Evolutionary conservation across 2,329 filamentous ascomycete species (phyloP).

Genomic region (Exophiala oligosperma): DNA sequence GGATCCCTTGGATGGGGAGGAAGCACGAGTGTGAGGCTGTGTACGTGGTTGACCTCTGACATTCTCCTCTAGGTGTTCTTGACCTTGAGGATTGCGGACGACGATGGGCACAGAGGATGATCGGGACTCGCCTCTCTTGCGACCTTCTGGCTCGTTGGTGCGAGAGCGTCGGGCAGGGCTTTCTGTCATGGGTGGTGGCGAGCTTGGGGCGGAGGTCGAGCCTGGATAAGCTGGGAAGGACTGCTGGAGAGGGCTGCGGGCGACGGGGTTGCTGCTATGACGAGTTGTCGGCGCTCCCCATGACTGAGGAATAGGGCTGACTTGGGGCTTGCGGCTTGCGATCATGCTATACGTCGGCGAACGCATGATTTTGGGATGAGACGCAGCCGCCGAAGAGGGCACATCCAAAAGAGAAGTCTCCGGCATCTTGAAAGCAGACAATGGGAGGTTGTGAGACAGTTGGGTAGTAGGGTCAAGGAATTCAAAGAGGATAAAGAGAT

Average conservation of each 20-base stretch:
- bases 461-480: too few species aligned
- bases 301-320: background rate
- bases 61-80: background rate
- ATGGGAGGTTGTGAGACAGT: too few species aligned
- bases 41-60: conserved; percentile 1
- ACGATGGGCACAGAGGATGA: conserved; percentile 22
- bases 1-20: conserved; percentile 7
- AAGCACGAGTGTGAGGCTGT: conserved; percentile 7
- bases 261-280: conserved; percentile 18
- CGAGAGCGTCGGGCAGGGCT: conserved; percentile 15
- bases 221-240: conserved; percentile 17
- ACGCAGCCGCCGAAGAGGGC: too few species aligned
- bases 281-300: conserved; percentile 2
- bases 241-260: conserved; percentile 20
- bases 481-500: background rate
- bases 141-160: conserved; percentile 1
- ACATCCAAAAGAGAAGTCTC: background rate
- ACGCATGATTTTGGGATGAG: background rate
- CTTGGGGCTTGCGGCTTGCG: conserved; percentile 3
- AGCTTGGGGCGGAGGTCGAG: conserved; percentile 5
- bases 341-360: conserved; percentile 1
- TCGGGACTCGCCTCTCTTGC: conserved; percentile 14
- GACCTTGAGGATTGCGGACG: conserved; percentile 6
- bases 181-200: conserved; percentile 6
- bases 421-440: conserved; percentile 6